These are phyloP conservation scores for Cystofilobasidium capitatum DNA, from an alignment of 768 basidiomycete genomes.

Conservation along the genomic window DNA sequence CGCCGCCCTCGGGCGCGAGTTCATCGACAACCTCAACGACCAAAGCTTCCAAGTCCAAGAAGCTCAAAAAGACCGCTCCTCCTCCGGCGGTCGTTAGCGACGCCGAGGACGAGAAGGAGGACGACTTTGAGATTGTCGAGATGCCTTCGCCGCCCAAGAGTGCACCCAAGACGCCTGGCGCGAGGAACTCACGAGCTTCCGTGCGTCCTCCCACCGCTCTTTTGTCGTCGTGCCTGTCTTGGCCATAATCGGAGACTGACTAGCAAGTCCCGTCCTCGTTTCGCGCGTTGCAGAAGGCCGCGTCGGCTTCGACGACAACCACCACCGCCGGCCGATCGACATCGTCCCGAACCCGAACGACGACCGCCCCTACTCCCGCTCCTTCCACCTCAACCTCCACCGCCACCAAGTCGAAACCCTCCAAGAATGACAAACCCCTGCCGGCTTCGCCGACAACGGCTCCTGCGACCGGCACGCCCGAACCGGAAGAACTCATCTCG, in stretches of 20 bases:
- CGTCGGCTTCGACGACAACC: constrained; percentile 6
- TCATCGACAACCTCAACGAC: not conserved
- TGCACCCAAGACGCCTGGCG: not conserved
- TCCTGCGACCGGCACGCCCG: not conserved
- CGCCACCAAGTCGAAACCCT: not conserved
- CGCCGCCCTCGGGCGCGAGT: not conserved
- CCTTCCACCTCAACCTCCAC: constrained; percentile 3
- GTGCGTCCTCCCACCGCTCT: not conserved
- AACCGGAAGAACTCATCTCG: not conserved
- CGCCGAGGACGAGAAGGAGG: constrained; percentile 2
- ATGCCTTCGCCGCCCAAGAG: not conserved
- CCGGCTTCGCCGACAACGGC: not conserved
- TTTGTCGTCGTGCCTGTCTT: not conserved
- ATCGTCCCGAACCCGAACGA: constrained; percentile 6
- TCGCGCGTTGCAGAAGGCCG: not conserved
- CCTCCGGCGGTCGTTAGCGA: not conserved
- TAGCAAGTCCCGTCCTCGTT: not conserved
- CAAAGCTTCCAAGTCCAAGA: not conserved
- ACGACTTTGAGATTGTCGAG: constrained; percentile 22
- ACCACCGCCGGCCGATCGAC: not conserved
- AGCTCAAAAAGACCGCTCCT: not conserved
- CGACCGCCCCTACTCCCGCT: not conserved
- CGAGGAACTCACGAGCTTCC: not conserved
- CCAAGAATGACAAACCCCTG: not conserved
- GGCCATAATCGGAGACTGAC: not conserved